Conservation (phyloP, 371 early-diverging fungal species). For the Mucor plumbeus region DNA sequence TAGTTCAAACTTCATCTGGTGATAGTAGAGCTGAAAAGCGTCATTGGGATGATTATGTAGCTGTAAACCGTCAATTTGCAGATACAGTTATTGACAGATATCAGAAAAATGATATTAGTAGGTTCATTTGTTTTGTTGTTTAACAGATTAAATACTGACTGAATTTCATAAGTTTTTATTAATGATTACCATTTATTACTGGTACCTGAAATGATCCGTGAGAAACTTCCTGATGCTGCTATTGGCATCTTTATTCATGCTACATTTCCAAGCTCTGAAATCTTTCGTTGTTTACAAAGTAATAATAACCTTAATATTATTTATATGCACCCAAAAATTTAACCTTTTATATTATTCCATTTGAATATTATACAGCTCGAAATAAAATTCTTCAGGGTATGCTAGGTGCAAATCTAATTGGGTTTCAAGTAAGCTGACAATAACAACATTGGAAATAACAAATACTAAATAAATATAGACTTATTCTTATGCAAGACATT, state of each 20-base stretch:
- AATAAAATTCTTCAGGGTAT: slow-evolving; percentile 92
- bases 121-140: slow-evolving; percentile 11
- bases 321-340: background rate
- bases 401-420: slow-evolving; percentile 89
- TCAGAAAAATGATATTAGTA: slow-evolving; percentile 86
- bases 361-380: slow-evolving; percentile 59
- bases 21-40: slow-evolving; percentile 58
- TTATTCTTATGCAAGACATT: slow-evolving; percentile 97
- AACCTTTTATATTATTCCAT: slow-evolving; percentile 15
- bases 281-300: slow-evolving; percentile 92
- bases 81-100: slow-evolving; percentile 76
- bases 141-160: background rate
- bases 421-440: slow-evolving; percentile 69
- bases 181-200: slow-evolving; percentile 98
- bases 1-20: slow-evolving; percentile 80
- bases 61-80: slow-evolving; percentile 91
- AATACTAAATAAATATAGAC: slow-evolving; percentile 51
- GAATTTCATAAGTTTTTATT: slow-evolving; percentile 79
- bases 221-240: slow-evolving; percentile 76
- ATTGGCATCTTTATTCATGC: slow-evolving; percentile 99
- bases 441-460: background rate
- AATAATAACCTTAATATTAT: slow-evolving; percentile 30
- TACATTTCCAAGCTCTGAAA: slow-evolving; percentile 95
- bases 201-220: slow-evolving; percentile 87
- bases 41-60: slow-evolving; percentile 89